Evolutionary conservation across 2,329 filamentous ascomycete species (phyloP).

Genomic region (Blastomyces emzantsi): DNA sequence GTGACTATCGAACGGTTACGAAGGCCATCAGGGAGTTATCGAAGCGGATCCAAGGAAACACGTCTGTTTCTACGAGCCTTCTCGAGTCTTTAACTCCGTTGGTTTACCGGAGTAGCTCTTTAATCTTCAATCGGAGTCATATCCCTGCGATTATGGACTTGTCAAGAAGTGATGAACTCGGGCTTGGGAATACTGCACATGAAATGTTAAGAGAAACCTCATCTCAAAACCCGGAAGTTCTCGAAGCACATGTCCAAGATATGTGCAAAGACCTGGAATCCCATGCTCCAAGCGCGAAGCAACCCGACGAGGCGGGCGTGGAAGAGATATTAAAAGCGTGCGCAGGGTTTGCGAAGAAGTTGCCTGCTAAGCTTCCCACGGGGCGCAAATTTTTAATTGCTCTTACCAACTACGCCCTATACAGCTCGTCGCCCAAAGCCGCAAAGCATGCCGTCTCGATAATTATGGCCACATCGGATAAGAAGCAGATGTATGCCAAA

Average conservation of each 20-base stretch:
- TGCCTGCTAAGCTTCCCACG: conserved; percentile 71
- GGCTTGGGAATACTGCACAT: conserved; percentile 69
- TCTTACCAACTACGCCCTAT: conserved; percentile 71
- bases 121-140: conserved; percentile 92
- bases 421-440: conserved; percentile 69
- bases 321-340: conserved; percentile 91
- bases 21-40: conserved; percentile 85
- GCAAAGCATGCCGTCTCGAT: conserved; percentile 94
- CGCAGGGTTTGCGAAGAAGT: conserved; percentile 79
- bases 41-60: conserved; percentile 66
- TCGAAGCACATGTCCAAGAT: conserved; percentile 86
- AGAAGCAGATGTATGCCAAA: conserved; percentile 75
- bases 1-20: conserved; percentile 84
- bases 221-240: conserved; percentile 74
- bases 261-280: conserved; percentile 79
- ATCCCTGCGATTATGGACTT: conserved; percentile 82
- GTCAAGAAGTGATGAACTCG: conserved; percentile 72
- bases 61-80: conserved; percentile 44
- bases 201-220: conserved; percentile 90
- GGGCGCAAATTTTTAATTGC: conserved; percentile 74
- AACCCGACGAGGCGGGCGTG: conserved; percentile 60
- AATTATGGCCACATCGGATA: conserved; percentile 65
- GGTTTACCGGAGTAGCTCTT: conserved; percentile 70
- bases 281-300: conserved; percentile 62
- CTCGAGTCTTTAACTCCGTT: conserved; percentile 74